phyloP scores from a whole-genome alignment of 148 eudicot genomes.

The Oxyria digyna region DNA sequence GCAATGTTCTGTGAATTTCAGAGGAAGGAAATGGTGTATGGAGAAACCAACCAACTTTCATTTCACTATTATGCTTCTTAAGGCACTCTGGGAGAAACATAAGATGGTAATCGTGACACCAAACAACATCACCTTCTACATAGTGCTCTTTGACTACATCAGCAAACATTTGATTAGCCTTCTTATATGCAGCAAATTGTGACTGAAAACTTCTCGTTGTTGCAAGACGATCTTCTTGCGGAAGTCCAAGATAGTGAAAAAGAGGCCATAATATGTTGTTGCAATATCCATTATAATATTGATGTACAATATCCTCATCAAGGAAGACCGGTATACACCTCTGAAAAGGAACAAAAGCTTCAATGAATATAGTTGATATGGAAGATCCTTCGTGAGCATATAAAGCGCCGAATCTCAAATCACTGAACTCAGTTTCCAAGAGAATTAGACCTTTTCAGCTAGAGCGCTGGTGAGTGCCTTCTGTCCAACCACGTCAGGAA shows the following conservation, averaged over 20 bases:
- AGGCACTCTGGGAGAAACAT: constrained; percentile 87
- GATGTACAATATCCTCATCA: constrained; percentile 84
- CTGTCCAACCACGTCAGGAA: constrained; percentile 82
- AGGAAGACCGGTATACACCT: constrained; percentile 93
- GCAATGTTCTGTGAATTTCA: constrained; percentile 84
- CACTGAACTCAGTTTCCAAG: not conserved
- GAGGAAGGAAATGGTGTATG: constrained; percentile 95
- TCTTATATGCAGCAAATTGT: constrained; percentile 79
- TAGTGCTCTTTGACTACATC: constrained; percentile 72
- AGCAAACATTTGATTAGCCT: constrained; percentile 93
- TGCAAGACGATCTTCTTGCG: constrained; percentile 91
- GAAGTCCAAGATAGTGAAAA: constrained; percentile 91
- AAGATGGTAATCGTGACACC: constrained; percentile 97
- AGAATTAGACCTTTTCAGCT: constrained; percentile 59
- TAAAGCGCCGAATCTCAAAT: not conserved
- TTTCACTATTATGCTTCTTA: constrained; percentile 45
- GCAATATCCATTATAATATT: constrained; percentile 91
- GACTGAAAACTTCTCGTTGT: constrained; percentile 93
- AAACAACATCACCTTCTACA: constrained; percentile 84
- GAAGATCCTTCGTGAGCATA: not conserved
- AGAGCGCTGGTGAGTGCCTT: constrained; percentile 67
- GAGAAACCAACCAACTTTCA: constrained; percentile 97
- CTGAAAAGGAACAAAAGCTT: constrained; percentile 25
- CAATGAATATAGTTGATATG: not conserved
- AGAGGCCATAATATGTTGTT: constrained; percentile 93